phyloP scores from a whole-genome alignment of 352 stramenopile genomes.

The Pilasporangium apinafurcum region DNA sequence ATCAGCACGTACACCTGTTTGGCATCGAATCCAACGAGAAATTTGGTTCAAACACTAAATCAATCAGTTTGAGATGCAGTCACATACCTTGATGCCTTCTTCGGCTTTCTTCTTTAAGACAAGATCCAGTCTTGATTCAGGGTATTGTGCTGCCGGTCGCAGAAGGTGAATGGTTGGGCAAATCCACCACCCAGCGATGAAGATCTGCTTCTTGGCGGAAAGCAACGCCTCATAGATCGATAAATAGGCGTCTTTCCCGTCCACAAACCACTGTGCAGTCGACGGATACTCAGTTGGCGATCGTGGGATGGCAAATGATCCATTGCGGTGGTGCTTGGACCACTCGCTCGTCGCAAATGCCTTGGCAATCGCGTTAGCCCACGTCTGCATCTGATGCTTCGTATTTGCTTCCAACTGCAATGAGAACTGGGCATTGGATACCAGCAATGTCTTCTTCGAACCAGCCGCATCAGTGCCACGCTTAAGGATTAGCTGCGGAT shows the following conservation, averaged over 20 bases:
- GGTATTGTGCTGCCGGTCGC: constrained; percentile 42
- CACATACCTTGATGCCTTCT: constrained; percentile 53
- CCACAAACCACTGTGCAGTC: constrained; percentile 71
- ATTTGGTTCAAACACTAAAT: too few relatives aligned
- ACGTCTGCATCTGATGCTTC: constrained; percentile 64
- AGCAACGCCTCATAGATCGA: constrained; percentile 60
- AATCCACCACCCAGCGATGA: constrained; percentile 87
- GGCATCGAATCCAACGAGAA: too few relatives aligned
- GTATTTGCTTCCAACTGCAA: constrained; percentile 72
- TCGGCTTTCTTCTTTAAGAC: constrained; percentile 55
- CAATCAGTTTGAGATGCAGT: too few relatives aligned
- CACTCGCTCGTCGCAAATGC: constrained; percentile 50
- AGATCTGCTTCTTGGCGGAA: constrained; percentile 73
- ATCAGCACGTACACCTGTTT: constrained; percentile 86
- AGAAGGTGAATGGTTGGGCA: constrained; percentile 68
- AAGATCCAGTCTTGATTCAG: constrained; percentile 51
- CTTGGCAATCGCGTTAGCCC: constrained; percentile 69
- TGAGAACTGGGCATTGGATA: constrained; percentile 74
- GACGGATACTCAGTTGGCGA: constrained; percentile 43
- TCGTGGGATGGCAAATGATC: constrained; percentile 63
- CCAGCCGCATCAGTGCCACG: constrained; percentile 56
- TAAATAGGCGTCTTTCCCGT: constrained; percentile 54
- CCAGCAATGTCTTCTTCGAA: constrained; percentile 59
- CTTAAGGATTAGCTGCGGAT: constrained; percentile 70
- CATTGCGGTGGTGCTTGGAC: constrained; percentile 63